Percentiles rank a stretch among this genome's conserved stretches.
Evolutionary conservation across 192 early-diverging fungal genomes (phyloP).

Genomic region (Linnemannia zychae): DNA sequence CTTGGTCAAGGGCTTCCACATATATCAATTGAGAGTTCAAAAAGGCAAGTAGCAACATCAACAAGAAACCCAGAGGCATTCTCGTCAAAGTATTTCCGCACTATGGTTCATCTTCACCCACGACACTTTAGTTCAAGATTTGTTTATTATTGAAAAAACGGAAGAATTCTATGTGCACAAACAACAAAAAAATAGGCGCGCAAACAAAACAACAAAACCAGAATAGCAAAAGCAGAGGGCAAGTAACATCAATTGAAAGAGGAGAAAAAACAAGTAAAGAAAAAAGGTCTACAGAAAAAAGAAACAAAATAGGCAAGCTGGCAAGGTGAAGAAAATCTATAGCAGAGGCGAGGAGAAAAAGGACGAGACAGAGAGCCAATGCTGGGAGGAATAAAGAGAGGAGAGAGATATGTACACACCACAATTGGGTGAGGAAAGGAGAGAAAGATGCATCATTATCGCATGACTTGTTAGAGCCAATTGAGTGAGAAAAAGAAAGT

Average conservation of each 20-base stretch:
- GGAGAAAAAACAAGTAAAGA: neutral
- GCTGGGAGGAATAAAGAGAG: neutral
- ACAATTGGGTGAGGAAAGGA: neutral
- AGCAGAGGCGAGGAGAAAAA: neutral
- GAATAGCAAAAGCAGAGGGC: neutral
- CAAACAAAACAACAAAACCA: neutral
- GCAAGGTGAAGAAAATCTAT: neutral
- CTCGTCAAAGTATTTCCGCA: slow-evolving; percentile 1
- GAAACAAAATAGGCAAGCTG: neutral
- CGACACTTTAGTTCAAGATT: neutral
- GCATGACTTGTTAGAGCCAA: neutral
- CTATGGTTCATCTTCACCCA: neutral
- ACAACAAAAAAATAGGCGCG: neutral
- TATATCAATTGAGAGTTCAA: too few relatives aligned
- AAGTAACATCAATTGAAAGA: neutral
- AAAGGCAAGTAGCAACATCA: too few relatives aligned
- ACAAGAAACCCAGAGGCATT: too few relatives aligned
- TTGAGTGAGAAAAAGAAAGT: neutral
- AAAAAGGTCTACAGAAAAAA: neutral
- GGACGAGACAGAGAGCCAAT: too few relatives aligned
- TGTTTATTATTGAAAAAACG: neutral
- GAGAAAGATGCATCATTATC: neutral
- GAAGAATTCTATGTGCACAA: neutral
- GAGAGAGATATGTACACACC: neutral
- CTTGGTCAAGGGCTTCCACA: too few relatives aligned